phyloP scores from a whole-genome alignment of 768 basidiomycete species.

The Kwoniella newhampshirensis region DNA sequence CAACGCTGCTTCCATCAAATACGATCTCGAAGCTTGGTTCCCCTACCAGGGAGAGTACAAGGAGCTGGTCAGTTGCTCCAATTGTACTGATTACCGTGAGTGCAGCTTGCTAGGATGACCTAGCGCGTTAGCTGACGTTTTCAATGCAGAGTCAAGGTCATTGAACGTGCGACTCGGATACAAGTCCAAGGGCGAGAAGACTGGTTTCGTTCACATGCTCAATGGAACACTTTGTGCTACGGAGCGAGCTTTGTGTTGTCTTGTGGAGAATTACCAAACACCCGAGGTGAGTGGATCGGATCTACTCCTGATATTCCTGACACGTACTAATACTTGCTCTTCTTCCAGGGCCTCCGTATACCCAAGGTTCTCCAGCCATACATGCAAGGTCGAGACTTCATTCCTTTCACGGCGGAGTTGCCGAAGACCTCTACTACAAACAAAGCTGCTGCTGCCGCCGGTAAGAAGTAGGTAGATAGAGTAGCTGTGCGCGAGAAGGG shows the following conservation, averaged over 20 bases:
- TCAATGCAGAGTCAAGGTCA: slow-evolving; percentile 72
- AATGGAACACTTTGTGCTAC: slow-evolving; percentile 96
- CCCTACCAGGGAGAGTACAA: slow-evolving; percentile 95
- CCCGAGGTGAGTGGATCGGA: slow-evolving; percentile 68
- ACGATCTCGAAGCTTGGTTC: slow-evolving; percentile 98
- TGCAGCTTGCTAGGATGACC: slow-evolving; percentile 31
- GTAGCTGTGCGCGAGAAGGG: too few relatives aligned
- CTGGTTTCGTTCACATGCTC: slow-evolving; percentile 97
- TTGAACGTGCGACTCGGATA: slow-evolving; percentile 91
- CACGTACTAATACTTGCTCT: slow-evolving; percentile 10
- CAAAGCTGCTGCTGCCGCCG: too few relatives aligned
- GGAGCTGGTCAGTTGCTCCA: slow-evolving; percentile 95
- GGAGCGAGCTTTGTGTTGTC: slow-evolving; percentile 90
- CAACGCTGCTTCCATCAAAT: slow-evolving; percentile 94
- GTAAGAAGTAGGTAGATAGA: slow-evolving; percentile 28
- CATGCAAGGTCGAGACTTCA: slow-evolving; percentile 78
- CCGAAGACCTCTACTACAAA: slow-evolving; percentile 47
- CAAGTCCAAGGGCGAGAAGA: slow-evolving; percentile 85
- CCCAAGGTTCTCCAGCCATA: slow-evolving; percentile 89
- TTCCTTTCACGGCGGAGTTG: slow-evolving; percentile 56
- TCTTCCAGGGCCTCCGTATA: slow-evolving; percentile 75
- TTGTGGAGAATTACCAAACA: slow-evolving; percentile 99
- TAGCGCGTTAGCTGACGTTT: not conserved
- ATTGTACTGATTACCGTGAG: slow-evolving; percentile 99
- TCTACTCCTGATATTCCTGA: not conserved